These are phyloP conservation scores for Zopfia rhizophila DNA, from an alignment of 2,329 filamentous ascomycete species.

Conservation along the genomic window DNA sequence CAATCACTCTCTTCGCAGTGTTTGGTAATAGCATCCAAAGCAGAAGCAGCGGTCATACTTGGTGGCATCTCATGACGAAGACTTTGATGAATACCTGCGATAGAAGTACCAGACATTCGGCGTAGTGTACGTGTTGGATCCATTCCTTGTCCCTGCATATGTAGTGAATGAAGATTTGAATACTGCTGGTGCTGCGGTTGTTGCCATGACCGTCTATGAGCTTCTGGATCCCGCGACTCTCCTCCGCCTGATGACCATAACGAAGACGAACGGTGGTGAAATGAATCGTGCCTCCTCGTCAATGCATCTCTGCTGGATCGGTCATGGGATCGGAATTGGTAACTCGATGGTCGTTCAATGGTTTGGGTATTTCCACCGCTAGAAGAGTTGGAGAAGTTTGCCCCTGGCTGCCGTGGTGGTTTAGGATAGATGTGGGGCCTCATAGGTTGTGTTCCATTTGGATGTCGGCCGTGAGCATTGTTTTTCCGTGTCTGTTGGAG, in stretches of 20 bases:
- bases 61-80: constrained; percentile 41
- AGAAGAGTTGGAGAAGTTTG: constrained; percentile 57
- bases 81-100: constrained; percentile 39
- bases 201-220: constrained; percentile 41
- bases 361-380: constrained; percentile 37
- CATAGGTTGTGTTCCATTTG: constrained; percentile 55
- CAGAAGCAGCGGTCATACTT: constrained; percentile 49
- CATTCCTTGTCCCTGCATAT: constrained; percentile 31
- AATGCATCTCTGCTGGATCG: constrained; percentile 32
- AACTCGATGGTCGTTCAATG: constrained; percentile 45
- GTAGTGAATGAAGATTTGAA: constrained; percentile 27
- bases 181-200: constrained; percentile 30
- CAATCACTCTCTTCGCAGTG: constrained; percentile 54
- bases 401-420: constrained; percentile 66
- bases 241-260: constrained; percentile 35
- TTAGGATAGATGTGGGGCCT: constrained; percentile 71
- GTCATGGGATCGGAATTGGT: constrained; percentile 17
- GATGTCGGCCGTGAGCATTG: constrained; percentile 49
- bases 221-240: constrained; percentile 19
- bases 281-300: constrained; percentile 30
- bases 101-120: constrained; percentile 45
- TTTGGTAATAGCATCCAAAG: constrained; percentile 48
- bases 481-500: constrained; percentile 58
- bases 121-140: constrained; percentile 44
- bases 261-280: constrained; percentile 44